Evolutionary conservation across 306 rosid species (phyloP).

Genomic region (Prunus padus): DNA sequence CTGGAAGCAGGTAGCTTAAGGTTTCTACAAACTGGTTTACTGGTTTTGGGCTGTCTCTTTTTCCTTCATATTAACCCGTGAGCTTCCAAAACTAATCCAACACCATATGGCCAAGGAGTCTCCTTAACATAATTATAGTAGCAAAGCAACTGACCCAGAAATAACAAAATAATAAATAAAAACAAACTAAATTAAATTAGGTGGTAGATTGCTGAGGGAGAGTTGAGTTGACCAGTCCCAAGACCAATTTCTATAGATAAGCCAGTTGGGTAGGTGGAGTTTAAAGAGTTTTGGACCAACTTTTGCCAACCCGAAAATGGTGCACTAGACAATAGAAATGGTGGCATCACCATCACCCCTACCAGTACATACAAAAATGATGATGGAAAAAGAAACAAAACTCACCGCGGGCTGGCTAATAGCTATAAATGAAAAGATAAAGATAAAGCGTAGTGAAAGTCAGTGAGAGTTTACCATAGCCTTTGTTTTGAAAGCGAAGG

Average conservation of each 20-base stretch:
- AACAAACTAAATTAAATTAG: background rate
- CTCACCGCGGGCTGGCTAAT: background rate
- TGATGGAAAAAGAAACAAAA: conserved; percentile 2
- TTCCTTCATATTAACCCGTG: background rate
- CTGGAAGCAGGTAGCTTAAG: background rate
- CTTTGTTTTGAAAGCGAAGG: conserved; percentile 84
- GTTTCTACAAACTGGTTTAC: background rate
- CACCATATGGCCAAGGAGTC: background rate
- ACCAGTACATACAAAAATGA: background rate
- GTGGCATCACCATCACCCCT: conserved; percentile 3
- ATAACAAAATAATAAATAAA: background rate
- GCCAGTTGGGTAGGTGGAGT: conserved; percentile 7
- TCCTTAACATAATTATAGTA: background rate
- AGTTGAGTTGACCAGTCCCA: background rate
- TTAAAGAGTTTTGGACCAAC: conserved; percentile 4
- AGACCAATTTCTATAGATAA: background rate
- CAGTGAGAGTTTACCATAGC: conserved; percentile 57
- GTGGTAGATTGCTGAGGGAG: background rate
- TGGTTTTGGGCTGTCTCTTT: background rate
- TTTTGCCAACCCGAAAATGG: conserved; percentile 11
- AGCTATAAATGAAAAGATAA: background rate
- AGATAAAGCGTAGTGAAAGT: background rate
- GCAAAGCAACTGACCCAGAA: background rate
- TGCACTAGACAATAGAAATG: conserved; percentile 2
- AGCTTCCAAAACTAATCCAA: background rate